A percentile compares a stretch with the other conserved stretches of the same genome.
phyloP scores from a whole-genome alignment of 306 rosid genomes.

The Lathyrus aphaca region DNA sequence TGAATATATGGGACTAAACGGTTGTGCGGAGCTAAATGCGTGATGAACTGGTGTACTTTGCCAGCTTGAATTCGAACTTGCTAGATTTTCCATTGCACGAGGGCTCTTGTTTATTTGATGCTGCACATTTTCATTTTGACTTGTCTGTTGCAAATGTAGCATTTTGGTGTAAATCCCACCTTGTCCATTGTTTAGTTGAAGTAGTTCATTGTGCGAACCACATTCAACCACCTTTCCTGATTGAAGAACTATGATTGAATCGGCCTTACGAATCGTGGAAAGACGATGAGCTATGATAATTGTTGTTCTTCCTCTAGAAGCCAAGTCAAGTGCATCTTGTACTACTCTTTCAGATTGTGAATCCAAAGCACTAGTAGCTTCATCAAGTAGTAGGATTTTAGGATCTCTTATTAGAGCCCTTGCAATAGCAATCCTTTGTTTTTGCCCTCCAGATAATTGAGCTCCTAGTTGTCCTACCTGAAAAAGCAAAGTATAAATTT shows the following conservation, averaged over 20 bases:
- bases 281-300: constrained; percentile 80
- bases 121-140: constrained; percentile 39
- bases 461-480: constrained; percentile 87
- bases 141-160: constrained; percentile 65
- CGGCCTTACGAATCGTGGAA: constrained; percentile 65
- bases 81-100: constrained; percentile 26
- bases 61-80: constrained; percentile 40
- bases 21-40: constrained; percentile 37
- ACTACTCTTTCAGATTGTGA: constrained; percentile 71
- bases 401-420: constrained; percentile 79
- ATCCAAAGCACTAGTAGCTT: constrained; percentile 94
- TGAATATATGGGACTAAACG: constrained; percentile 59
- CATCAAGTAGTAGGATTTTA: constrained; percentile 77
- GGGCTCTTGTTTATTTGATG: constrained; percentile 22
- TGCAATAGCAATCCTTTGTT: constrained; percentile 90
- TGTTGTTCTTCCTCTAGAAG: constrained; percentile 78
- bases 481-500: not conserved
- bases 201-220: constrained; percentile 67
- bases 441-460: constrained; percentile 86
- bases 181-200: constrained; percentile 52
- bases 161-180: constrained; percentile 65
- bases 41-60: constrained; percentile 46
- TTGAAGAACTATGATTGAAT: constrained; percentile 66
- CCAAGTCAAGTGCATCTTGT: constrained; percentile 74
- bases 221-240: constrained; percentile 72